These are phyloP conservation scores for Domatiomyces globalis DNA, from an alignment of 2,329 filamentous ascomycete species.

Conservation along the genomic window DNA sequence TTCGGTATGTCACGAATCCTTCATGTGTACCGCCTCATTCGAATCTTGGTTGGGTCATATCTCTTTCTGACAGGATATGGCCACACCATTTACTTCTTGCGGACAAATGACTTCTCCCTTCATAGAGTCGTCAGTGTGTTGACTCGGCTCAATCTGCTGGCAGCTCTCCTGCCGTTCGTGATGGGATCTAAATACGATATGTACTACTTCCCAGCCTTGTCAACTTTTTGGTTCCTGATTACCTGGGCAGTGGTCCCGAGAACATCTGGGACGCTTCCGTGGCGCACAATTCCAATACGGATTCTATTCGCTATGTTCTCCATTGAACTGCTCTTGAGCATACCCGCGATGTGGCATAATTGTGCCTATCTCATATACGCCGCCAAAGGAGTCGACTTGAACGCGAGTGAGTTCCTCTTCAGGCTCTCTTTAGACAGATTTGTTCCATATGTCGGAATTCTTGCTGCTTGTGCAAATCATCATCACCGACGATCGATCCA, in stretches of 20 bases:
- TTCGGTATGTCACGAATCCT: constrained; percentile 38
- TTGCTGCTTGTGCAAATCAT: constrained; percentile 27
- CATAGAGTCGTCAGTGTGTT: constrained; percentile 39
- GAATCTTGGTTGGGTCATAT: constrained; percentile 43
- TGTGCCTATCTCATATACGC: constrained; percentile 12
- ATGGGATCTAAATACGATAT: constrained; percentile 43
- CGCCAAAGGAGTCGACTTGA: constrained; percentile 20
- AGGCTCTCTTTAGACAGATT: constrained; percentile 40
- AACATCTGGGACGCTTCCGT: constrained; percentile 14
- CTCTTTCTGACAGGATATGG: constrained; percentile 50
- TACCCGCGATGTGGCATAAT: not conserved
- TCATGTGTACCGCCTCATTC: constrained; percentile 41
- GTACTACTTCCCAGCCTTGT: constrained; percentile 46
- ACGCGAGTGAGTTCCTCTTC: constrained; percentile 32
- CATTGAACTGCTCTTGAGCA: constrained; percentile 10
- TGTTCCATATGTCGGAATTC: constrained; percentile 44
- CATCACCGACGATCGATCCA: not conserved
- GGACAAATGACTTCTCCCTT: constrained; percentile 43
- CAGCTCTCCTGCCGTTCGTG: constrained; percentile 38
- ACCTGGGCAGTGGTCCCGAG: constrained; percentile 40
- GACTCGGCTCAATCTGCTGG: constrained; percentile 44
- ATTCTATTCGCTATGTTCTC: constrained; percentile 32
- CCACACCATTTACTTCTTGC: constrained; percentile 45
- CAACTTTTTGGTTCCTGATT: constrained; percentile 49
- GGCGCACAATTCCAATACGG: constrained; percentile 26